Conservation (phyloP, 352 stramenopile species). For the Globisporangium yorkense region DNA sequence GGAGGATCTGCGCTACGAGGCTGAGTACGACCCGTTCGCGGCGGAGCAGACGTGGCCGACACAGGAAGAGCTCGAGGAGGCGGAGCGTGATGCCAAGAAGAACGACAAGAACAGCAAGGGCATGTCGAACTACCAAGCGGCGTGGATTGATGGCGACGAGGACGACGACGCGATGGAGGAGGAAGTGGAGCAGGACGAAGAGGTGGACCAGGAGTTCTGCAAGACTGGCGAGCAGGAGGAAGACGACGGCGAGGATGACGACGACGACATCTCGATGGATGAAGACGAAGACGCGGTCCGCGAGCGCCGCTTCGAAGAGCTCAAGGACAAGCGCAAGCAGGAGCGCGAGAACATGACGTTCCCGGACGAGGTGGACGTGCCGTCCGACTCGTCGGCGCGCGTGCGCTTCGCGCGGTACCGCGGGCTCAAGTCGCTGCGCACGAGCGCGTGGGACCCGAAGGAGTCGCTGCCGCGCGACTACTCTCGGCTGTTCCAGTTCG, state of each 20-base stretch:
- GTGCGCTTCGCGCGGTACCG: slow-evolving; percentile 90
- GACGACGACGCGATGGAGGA: slow-evolving; percentile 51
- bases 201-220: slow-evolving; percentile 77
- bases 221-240: slow-evolving; percentile 56
- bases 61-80: slow-evolving; percentile 93
- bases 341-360: slow-evolving; percentile 93
- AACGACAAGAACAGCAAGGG: slow-evolving; percentile 36
- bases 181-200: slow-evolving; percentile 37
- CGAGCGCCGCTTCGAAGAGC: slow-evolving; percentile 28
- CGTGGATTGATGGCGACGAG: slow-evolving; percentile 86
- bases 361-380: slow-evolving; percentile 92
- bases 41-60: slow-evolving; percentile 98
- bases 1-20: slow-evolving; percentile 83
- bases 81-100: slow-evolving; percentile 57
- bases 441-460: slow-evolving; percentile 96
- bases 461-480: slow-evolving; percentile 98
- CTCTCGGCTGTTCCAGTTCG: slow-evolving; percentile 95
- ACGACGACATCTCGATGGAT: slow-evolving; percentile 76
- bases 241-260: slow-evolving; percentile 57
- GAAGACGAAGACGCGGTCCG: slow-evolving; percentile 56
- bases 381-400: slow-evolving; percentile 47
- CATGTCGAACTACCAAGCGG: slow-evolving; percentile 93
- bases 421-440: slow-evolving; percentile 95
- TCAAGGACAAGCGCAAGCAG: slow-evolving; percentile 81
- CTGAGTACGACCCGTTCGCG: slow-evolving; percentile 91